Evolutionary conservation across 2,329 filamentous ascomycete genomes (phyloP), one percentile per base, ranked within the genome.

Genomic region (Boeremia exigua): DNA sequence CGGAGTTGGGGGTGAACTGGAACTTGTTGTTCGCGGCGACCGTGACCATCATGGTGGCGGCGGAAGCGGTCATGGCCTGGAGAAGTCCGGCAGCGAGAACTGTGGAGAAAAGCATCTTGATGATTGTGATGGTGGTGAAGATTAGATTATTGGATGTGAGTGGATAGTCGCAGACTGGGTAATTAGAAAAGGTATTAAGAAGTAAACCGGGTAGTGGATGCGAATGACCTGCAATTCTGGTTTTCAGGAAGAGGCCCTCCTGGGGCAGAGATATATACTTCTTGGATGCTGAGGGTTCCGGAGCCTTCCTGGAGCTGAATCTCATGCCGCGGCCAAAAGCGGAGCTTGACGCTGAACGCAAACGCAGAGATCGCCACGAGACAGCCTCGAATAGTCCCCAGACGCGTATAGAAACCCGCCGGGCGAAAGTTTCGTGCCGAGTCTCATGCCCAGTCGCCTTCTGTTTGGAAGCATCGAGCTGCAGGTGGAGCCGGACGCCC

Each of bases 21-120:
- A 70, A 70, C 55, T 69, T 65, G 48, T 69, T 69, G 60, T 70
- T 70, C 9, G 66, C 64, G n/a, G 62, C 68, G 25, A 70, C 68
- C 8, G 68, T 69, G 48, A 70, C 68, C 57, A 60, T 58, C 66
- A 69, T 70, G 7, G 64, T 68, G 30, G 66, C 68, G 36, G 68
- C 66, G n/a, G 60, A 68, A 15, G 52, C 65, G 7, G 60, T 54
- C 56, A 66, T 54, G 56, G 60, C 65, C 56, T 70, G 68, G 44
- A 66, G 61, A 36, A 69, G 60, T 46, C 54, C 64, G 25, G 58
- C 62, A 25, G 44, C 48, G 40, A 67, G 28, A 40, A 70, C 58
- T 39, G 37, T 66, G 28, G 49, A 63, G 51, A 69, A 63, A 42
- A 64, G 55, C 68, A 70, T 70, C n/a, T 38, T 67, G 58, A 14